Evolutionary conservation across 1,139 yeast species (phyloP).

Genomic region (Yamadazyma taylorii): DNA sequence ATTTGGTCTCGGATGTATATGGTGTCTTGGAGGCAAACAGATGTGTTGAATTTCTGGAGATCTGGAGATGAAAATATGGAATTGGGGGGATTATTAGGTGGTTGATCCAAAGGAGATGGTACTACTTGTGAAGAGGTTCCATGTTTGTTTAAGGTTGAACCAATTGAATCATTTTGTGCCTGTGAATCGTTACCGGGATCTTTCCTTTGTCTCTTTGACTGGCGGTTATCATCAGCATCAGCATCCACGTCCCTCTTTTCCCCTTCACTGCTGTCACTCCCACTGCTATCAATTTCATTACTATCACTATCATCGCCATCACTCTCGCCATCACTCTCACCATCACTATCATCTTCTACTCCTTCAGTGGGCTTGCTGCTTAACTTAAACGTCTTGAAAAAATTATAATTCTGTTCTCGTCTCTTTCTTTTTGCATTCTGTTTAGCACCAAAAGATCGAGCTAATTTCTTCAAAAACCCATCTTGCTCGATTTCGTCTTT

Average conservation of each 20-base stretch:
- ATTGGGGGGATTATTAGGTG: no score
- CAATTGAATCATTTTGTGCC: no score
- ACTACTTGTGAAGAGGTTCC: no score
- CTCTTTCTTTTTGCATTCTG: constrained; percentile 3
- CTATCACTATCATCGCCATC: background rate
- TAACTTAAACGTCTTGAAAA: constrained; percentile 10
- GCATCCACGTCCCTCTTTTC: background rate
- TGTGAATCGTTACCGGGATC: no score
- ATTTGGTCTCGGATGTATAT: background rate
- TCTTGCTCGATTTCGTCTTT: constrained; percentile 22
- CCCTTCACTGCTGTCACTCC: no score
- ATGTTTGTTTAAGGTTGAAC: no score
- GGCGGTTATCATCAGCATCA: no score
- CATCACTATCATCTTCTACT: constrained; percentile 1
- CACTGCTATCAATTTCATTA: no score
- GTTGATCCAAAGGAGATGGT: no score
- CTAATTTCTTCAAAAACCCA: constrained; percentile 2
- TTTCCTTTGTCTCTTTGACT: no score
- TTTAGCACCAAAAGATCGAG: background rate
- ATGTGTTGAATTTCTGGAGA: background rate
- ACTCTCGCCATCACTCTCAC: constrained; percentile 1
- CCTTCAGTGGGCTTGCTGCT: background rate
- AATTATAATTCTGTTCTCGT: constrained; percentile 6
- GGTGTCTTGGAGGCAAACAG: background rate
- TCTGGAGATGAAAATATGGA: background rate